Conservation (phyloP, 768 basidiomycete species). For the Filobasidium floriforme region DNA sequence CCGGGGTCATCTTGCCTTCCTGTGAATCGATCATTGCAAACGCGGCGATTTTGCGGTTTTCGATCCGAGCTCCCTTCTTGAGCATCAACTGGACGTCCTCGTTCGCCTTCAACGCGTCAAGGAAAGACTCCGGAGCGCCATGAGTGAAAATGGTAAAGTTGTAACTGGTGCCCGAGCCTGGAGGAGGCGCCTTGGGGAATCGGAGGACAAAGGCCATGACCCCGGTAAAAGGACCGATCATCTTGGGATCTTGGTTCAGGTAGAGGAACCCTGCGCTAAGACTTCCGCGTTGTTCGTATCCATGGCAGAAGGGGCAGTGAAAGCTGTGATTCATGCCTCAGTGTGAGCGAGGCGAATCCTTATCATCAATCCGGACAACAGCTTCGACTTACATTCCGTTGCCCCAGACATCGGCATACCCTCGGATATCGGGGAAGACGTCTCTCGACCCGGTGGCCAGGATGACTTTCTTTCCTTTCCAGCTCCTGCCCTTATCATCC, state of each 20-base stretch:
- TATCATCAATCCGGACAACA: background rate
- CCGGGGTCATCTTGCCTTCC: constrained; percentile 1
- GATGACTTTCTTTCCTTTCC: constrained; percentile 9
- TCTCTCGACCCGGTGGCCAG: constrained; percentile 8
- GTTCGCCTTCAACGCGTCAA: constrained; percentile 6
- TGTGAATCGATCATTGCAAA: background rate
- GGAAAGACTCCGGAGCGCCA: background rate
- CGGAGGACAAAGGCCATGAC: constrained; percentile 8
- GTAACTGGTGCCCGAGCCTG: background rate
- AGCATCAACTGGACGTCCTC: background rate
- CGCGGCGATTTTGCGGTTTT: background rate
- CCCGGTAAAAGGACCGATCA: background rate
- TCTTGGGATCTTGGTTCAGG: background rate
- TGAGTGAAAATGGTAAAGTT: constrained; percentile 4
- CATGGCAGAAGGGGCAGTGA: constrained; percentile 18
- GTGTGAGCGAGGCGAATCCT: background rate
- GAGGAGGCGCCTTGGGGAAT: constrained; percentile 1
- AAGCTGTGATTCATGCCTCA: constrained; percentile 1
- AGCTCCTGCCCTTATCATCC: background rate
- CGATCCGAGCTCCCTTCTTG: background rate
- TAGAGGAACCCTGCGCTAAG: constrained; percentile 2
- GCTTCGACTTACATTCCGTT: constrained; percentile 8
- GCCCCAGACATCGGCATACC: constrained; percentile 10
- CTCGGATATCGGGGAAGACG: constrained; percentile 9
- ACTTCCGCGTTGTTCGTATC: constrained; percentile 13